Conservation (phyloP, 352 stramenopile genomes). For the Phytopythium chamaehyphon region DNA sequence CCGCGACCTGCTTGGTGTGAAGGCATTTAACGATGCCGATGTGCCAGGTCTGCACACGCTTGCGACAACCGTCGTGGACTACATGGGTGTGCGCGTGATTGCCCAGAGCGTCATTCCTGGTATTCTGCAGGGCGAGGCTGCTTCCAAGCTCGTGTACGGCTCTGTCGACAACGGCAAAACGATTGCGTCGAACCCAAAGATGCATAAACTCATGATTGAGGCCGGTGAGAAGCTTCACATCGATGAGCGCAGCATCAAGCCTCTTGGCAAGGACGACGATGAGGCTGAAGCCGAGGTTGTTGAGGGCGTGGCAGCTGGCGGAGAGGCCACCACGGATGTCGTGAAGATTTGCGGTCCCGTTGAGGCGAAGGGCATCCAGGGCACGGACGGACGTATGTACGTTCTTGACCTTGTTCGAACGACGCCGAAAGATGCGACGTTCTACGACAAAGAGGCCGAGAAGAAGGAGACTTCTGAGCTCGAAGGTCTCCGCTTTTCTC, state of each 20-base stretch:
- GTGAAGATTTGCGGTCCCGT: slow-evolving; percentile 88
- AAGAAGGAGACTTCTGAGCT: slow-evolving; percentile 20
- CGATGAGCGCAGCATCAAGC: slow-evolving; percentile 79
- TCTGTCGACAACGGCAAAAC: slow-evolving; percentile 91
- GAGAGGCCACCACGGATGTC: slow-evolving; percentile 53
- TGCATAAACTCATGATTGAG: slow-evolving; percentile 89
- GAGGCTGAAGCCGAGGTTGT: slow-evolving; percentile 20
- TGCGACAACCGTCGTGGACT: slow-evolving; percentile 94
- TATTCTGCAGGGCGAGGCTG: slow-evolving; percentile 94
- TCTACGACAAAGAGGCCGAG: slow-evolving; percentile 57
- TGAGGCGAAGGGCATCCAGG: slow-evolving; percentile 94
- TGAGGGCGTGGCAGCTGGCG: slow-evolving; percentile 20
- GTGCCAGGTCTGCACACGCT: slow-evolving; percentile 91
- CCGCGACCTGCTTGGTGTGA: slow-evolving; percentile 87
- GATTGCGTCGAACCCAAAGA: slow-evolving; percentile 88
- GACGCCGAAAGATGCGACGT: slow-evolving; percentile 94
- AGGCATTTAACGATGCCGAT: slow-evolving; percentile 91
- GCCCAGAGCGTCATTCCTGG: slow-evolving; percentile 95
- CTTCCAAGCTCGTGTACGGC: slow-evolving; percentile 93
- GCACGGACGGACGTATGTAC: slow-evolving; percentile 93
- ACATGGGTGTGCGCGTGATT: slow-evolving; percentile 92
- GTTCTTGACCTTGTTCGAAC: slow-evolving; percentile 94
- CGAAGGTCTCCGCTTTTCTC: slow-evolving; percentile 59
- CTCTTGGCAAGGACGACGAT: slow-evolving; percentile 58
- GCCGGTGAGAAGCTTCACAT: slow-evolving; percentile 86